Conservation (phyloP, 1,284 basidiomycete genomes). For the Trametes polyzona region DNA sequence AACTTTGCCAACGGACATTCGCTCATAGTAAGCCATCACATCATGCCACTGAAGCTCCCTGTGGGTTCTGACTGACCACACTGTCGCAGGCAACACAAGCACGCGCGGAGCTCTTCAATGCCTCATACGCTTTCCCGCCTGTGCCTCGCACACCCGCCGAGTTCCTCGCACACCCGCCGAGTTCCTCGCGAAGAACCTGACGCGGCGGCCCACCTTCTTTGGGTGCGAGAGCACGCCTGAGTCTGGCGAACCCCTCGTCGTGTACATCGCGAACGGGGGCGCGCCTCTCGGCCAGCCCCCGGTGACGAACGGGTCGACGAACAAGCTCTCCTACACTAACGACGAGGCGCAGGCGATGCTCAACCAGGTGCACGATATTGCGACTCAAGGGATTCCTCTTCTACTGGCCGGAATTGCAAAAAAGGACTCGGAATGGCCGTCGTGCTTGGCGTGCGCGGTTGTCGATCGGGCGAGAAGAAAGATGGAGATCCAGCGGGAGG, state of each 20-base stretch:
- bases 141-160: conserved; percentile 39
- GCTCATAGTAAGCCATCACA: conserved; percentile 41
- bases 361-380: conserved; percentile 44
- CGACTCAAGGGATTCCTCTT: conserved; percentile 44
- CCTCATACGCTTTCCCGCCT: conserved; percentile 45
- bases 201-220: conserved; percentile 47
- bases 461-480: conserved; percentile 44
- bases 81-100: conserved; percentile 45
- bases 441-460: conserved; percentile 49
- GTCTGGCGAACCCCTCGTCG: conserved; percentile 30
- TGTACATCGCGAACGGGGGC: conserved; percentile 44
- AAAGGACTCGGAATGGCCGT: conserved; percentile 46
- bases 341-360: conserved; percentile 44
- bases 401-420: background rate
- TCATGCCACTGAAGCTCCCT: background rate
- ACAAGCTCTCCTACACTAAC: conserved; percentile 36
- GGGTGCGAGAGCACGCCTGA: conserved; percentile 40
- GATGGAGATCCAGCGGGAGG: conserved; percentile 35
- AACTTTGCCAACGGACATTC: conserved; percentile 45
- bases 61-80: too few species aligned
- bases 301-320: conserved; percentile 45
- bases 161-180: too few species aligned
- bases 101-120: conserved; percentile 42
- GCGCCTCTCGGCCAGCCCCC: conserved; percentile 45
- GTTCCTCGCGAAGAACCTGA: conserved; percentile 43